These are phyloP conservation scores for Globisporangium cystogenes DNA, from an alignment of 352 stramenopile genomes.

Conservation along the genomic window DNA sequence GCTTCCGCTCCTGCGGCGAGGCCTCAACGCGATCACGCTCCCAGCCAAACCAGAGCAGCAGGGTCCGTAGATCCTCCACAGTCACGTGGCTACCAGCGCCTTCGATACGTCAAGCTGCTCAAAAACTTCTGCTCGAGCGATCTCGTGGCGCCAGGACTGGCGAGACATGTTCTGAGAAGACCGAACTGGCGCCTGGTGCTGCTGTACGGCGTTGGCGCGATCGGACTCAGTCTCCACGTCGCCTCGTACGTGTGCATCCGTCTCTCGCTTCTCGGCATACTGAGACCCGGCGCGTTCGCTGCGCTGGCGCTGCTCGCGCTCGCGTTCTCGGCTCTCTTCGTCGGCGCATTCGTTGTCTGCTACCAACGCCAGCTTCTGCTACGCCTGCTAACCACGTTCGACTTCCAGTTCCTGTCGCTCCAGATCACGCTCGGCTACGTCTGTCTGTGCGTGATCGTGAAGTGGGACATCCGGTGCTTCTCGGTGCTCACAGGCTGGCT, in stretches of 20 bases:
- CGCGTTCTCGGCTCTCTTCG: conserved; percentile 10
- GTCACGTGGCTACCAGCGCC: too few species aligned
- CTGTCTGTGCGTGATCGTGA: conserved; percentile 16
- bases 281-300: background rate
- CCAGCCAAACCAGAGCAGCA: too few species aligned
- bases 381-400: conserved; percentile 16
- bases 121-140: too few species aligned
- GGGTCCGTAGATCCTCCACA: too few species aligned
- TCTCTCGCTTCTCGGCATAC: background rate
- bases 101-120: too few species aligned
- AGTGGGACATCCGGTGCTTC: conserved; percentile 10
- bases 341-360: background rate
- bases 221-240: too few species aligned
- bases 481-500: conserved; percentile 9
- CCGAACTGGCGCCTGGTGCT: too few species aligned
- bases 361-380: conserved; percentile 5
- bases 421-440: conserved; percentile 17
- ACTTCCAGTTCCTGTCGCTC: conserved; percentile 27
- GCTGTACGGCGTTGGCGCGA: too few species aligned
- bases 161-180: too few species aligned
- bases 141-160: too few species aligned
- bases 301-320: conserved; percentile 2
- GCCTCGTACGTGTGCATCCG: background rate
- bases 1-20: too few species aligned
- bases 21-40: too few species aligned